Percentiles rank a stretch among this genome's conserved stretches.
Conservation (phyloP, 139 green algal species). For the Mesostigma viride region DNA sequence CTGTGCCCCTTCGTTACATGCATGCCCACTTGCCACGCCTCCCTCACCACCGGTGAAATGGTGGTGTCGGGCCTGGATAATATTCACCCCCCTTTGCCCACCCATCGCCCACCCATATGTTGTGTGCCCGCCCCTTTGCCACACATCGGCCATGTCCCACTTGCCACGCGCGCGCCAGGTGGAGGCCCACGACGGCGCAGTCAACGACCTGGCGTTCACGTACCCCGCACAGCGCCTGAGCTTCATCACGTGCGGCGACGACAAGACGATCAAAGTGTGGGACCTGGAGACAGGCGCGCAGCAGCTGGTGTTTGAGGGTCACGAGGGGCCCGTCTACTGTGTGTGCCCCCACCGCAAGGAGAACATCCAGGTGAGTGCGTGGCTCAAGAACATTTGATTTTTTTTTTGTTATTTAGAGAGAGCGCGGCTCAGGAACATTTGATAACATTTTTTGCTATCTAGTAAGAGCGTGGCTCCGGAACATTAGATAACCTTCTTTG, state of each 20-base stretch:
- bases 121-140: no score
- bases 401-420: no score
- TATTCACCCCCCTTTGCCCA: not conserved
- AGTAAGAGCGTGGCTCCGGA: no score
- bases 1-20: not conserved
- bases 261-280: constrained; percentile 38
- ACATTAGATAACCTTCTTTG: no score
- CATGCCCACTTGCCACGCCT: not conserved
- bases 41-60: not conserved
- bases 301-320: constrained; percentile 32
- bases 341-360: constrained; percentile 37
- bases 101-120: no score
- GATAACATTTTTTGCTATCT: no score
- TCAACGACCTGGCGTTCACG: constrained; percentile 34
- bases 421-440: no score
- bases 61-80: no score
- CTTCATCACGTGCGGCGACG: constrained; percentile 36
- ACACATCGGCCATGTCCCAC: no score
- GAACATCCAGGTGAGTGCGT: constrained; percentile 32
- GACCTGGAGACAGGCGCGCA: constrained; percentile 18
- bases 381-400: no score
- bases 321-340: constrained; percentile 32
- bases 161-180: no score
- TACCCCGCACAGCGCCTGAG: constrained; percentile 28
- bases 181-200: constrained; percentile 26